phyloP scores from a whole-genome alignment of 73 alveolate species.

The Paramecium tetraurelia region DNA sequence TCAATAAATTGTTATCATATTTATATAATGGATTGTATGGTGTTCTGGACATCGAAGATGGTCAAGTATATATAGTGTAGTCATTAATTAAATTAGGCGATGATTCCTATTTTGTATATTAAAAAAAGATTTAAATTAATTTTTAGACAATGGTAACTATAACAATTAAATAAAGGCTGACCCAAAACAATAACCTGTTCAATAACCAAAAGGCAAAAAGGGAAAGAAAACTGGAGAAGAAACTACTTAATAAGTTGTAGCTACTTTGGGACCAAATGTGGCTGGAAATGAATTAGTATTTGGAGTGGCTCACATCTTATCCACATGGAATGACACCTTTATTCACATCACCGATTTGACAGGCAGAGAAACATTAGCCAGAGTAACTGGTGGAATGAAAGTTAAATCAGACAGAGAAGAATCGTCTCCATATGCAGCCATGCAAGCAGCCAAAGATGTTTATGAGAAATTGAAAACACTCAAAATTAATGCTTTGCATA shows the following conservation, averaged over 20 bases:
- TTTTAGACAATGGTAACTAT: constrained; percentile 39
- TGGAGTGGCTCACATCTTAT: constrained; percentile 96
- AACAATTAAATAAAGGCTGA: constrained; percentile 30
- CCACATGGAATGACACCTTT: constrained; percentile 98
- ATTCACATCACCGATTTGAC: constrained; percentile 99
- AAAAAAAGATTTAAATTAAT: constrained; percentile 42
- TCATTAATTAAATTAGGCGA: background rate
- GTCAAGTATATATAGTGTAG: background rate
- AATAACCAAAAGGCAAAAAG: constrained; percentile 9
- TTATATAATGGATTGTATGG: background rate
- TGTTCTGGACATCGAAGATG: background rate
- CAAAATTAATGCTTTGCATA: constrained; percentile 97
- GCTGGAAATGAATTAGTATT: constrained; percentile 76
- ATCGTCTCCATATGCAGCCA: constrained; percentile 99
- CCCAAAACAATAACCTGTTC: background rate
- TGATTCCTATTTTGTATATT: constrained; percentile 2
- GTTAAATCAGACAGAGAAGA: constrained; percentile 99
- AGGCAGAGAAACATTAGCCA: constrained; percentile 98
- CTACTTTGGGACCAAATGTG: constrained; percentile 53
- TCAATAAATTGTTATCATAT: background rate
- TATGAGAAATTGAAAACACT: constrained; percentile 82
- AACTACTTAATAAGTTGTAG: constrained; percentile 12
- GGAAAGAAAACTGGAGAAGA: constrained; percentile 45
- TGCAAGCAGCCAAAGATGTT: constrained; percentile 99
- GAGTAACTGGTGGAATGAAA: constrained; percentile 99